These are phyloP conservation scores for Solanum lycopersicoides DNA, from an alignment of 257 asterid species.

Conservation along the genomic window DNA sequence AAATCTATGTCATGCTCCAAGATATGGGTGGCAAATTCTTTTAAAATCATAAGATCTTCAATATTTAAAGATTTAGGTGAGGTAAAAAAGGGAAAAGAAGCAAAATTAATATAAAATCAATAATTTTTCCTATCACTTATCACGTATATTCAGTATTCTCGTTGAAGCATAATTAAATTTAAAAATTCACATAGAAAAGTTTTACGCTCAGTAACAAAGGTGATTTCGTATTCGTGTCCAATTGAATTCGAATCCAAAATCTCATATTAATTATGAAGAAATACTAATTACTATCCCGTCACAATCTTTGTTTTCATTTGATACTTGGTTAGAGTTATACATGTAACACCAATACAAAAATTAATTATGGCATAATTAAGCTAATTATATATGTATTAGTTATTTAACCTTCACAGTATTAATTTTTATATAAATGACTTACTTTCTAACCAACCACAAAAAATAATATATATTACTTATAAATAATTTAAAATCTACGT, in stretches of 20 bases:
- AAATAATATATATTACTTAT: neutral
- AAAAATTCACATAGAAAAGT: no score
- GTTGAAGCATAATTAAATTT: neutral
- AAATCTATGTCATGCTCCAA: conserved; percentile 39
- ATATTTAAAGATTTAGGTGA: conserved; percentile 4
- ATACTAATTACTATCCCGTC: neutral
- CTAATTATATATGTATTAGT: neutral
- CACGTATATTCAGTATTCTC: neutral
- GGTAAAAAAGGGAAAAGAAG: neutral
- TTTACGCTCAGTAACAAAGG: neutral
- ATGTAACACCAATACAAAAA: fast-evolving
- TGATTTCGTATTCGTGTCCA: no score
- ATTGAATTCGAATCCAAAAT: no score
- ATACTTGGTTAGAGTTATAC: neutral
- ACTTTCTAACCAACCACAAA: neutral
- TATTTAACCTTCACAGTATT: neutral
- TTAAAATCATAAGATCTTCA: conserved; percentile 22
- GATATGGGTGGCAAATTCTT: conserved; percentile 37
- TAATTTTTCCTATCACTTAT: no score
- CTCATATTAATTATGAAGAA: neutral
- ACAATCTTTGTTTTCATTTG: neutral
- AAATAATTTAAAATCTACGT: neutral
- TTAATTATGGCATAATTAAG: neutral
- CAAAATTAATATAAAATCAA: neutral
- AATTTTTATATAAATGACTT: neutral